phyloP scores from a whole-genome alignment of 2,329 filamentous ascomycete species.

The Iodosphaeria phyllophila region DNA sequence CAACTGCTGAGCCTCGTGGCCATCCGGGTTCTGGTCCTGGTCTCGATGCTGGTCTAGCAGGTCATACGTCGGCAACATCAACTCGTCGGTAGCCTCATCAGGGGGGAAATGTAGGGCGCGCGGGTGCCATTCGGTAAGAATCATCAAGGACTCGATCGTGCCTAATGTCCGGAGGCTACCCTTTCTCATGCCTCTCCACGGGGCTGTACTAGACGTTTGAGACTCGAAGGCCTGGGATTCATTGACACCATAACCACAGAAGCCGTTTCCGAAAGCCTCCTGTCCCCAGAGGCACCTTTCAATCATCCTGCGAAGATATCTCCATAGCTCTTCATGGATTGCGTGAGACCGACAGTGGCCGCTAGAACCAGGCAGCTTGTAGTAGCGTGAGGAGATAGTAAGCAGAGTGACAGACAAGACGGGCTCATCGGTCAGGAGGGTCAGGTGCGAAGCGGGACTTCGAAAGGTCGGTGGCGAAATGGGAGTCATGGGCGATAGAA shows the following conservation, averaged over 20 bases:
- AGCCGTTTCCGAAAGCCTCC: constrained; percentile 82
- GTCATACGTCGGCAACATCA: constrained; percentile 43
- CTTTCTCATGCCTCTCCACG: constrained; percentile 51
- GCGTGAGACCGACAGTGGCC: constrained; percentile 70
- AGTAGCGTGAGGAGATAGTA: constrained; percentile 79
- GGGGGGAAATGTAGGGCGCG: constrained; percentile 86
- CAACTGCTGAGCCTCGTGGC: constrained; percentile 22
- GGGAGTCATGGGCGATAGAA: constrained; percentile 78
- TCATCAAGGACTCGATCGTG: constrained; percentile 83
- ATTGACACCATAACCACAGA: constrained; percentile 53
- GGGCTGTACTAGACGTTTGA: constrained; percentile 49
- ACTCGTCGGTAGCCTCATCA: constrained; percentile 53
- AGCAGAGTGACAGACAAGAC: constrained; percentile 83
- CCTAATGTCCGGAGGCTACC: constrained; percentile 77
- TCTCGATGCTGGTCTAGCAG: no score
- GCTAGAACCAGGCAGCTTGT: constrained; percentile 60
- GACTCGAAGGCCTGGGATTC: no score
- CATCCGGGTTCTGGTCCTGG: constrained; percentile 20
- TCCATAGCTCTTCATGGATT: constrained; percentile 92
- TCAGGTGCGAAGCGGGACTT: constrained; percentile 60
- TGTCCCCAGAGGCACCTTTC: constrained; percentile 90
- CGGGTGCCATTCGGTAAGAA: constrained; percentile 94
- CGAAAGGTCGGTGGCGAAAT: constrained; percentile 85
- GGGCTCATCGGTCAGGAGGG: constrained; percentile 74
- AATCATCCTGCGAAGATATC: constrained; percentile 85